Conservation (phyloP, 2,329 filamentous ascomycete species). For the Fusarium caatingaense region DNA sequence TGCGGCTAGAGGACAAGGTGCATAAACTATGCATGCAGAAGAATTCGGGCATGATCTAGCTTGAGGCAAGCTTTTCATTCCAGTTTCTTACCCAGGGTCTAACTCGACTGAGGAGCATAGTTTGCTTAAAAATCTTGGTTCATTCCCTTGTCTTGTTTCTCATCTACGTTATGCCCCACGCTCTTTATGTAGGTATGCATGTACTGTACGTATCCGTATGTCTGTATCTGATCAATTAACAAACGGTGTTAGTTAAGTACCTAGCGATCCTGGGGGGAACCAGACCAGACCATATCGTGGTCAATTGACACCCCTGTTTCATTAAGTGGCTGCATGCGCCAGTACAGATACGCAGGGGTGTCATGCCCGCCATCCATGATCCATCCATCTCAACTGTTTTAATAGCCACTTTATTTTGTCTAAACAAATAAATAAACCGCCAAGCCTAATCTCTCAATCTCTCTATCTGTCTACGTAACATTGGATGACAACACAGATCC, state of each 20-base stretch:
- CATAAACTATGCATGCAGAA: slow-evolving; percentile 28
- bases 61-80: slow-evolving; percentile 13
- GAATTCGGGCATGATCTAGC: slow-evolving; percentile 11
- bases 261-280: slow-evolving; percentile 31
- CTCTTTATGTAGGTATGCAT: neutral
- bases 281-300: slow-evolving; percentile 30
- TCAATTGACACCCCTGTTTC: slow-evolving; percentile 45
- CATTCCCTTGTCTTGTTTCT: slow-evolving; percentile 29
- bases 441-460: slow-evolving; percentile 41
- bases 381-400: slow-evolving; percentile 42
- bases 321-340: slow-evolving; percentile 50
- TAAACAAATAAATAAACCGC: slow-evolving; percentile 38
- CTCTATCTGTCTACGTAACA: neutral
- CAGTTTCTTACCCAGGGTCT: neutral
- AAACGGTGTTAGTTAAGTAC: slow-evolving; percentile 35
- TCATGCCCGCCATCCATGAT: slow-evolving; percentile 45
- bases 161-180: slow-evolving; percentile 26
- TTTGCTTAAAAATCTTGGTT: slow-evolving; percentile 21
- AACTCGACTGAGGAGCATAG: neutral
- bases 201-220: no score
- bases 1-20: slow-evolving; percentile 30
- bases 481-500: slow-evolving; percentile 16
- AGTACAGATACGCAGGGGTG: slow-evolving; percentile 42
- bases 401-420: slow-evolving; percentile 13
- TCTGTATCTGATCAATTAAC: slow-evolving; percentile 31